phyloP scores from a whole-genome alignment of 768 basidiomycete genomes.

The Dentipellis sp. region DNA sequence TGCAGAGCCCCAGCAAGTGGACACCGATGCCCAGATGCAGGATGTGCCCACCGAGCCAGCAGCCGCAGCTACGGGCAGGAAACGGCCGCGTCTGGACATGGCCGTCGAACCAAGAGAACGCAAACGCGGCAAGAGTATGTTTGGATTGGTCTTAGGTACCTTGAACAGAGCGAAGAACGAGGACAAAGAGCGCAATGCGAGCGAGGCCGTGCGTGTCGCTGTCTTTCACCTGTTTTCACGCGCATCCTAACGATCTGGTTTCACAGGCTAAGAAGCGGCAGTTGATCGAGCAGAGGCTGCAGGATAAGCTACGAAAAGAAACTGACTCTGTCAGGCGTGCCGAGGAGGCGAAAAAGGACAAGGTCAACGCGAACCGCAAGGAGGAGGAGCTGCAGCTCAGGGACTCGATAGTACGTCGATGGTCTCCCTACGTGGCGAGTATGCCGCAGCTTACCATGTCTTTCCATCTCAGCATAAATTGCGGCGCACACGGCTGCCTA shows the following conservation, averaged over 20 bases:
- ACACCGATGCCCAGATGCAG: slow-evolving; percentile 13
- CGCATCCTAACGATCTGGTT: not conserved
- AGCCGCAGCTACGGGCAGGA: slow-evolving; percentile 29
- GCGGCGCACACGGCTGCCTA: slow-evolving; percentile 59
- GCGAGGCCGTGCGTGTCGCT: slow-evolving; percentile 55
- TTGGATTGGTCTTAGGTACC: slow-evolving; percentile 75
- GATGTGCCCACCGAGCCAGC: slow-evolving; percentile 16
- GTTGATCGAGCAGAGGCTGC: slow-evolving; percentile 75
- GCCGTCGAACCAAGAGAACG: slow-evolving; percentile 47
- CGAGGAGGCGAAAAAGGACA: slow-evolving; percentile 83
- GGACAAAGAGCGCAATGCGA: slow-evolving; percentile 77
- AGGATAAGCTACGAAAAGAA: slow-evolving; percentile 77
- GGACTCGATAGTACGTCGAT: slow-evolving; percentile 62
- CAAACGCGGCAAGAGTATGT: slow-evolving; percentile 83
- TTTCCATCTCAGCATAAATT: slow-evolving; percentile 50
- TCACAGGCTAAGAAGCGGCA: slow-evolving; percentile 75
- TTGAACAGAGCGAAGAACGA: slow-evolving; percentile 84
- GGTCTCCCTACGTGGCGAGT: not conserved
- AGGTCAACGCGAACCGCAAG: slow-evolving; percentile 62
- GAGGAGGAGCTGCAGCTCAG: slow-evolving; percentile 78
- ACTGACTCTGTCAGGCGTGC: slow-evolving; percentile 79
- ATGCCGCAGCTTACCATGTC: not conserved
- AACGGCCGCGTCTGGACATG: slow-evolving; percentile 69
- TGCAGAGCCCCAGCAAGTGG: slow-evolving; percentile 5
- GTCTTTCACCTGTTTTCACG: not conserved